Evolutionary conservation across 2,329 filamentous ascomycete genomes (phyloP).

Genomic region (Bipolaris oryzae): DNA sequence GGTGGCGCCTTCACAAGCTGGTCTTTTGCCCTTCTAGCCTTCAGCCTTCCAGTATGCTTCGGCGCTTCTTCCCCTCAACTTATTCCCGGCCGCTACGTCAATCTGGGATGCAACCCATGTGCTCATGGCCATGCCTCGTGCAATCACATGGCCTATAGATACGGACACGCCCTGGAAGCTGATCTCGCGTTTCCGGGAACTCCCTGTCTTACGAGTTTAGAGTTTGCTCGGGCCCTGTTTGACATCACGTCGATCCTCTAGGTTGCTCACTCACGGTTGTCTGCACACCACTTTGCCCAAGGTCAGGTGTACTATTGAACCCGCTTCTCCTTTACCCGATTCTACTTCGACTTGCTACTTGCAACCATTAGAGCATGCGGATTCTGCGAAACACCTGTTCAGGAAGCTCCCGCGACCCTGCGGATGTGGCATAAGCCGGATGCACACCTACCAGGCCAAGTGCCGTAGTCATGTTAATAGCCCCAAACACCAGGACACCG

Average conservation of each 20-base stretch:
- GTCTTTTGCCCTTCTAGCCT: not conserved
- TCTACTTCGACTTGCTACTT: not conserved
- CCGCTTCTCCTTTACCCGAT: not conserved
- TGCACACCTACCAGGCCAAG: not conserved
- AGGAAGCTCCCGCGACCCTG: not conserved
- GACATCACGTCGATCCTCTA: constrained; percentile 1
- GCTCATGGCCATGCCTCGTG: not conserved
- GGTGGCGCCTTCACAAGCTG: not conserved
- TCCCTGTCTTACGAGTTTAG: not conserved
- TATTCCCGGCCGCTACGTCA: not conserved
- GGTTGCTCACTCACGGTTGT: not conserved
- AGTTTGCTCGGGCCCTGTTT: constrained; percentile 1
- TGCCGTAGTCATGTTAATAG: not conserved
- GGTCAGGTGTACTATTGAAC: constrained; percentile 1
- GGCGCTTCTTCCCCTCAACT: not conserved
- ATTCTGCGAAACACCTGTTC: constrained; percentile 1
- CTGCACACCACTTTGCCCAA: not conserved
- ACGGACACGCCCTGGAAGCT: not conserved
- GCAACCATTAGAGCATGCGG: not conserved
- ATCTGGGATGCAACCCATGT: not conserved
- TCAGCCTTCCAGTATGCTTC: not conserved
- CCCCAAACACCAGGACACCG: constrained; percentile 2
- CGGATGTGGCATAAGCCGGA: constrained; percentile 1
- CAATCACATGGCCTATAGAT: not conserved
- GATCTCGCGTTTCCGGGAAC: not conserved